Conservation (phyloP, 2,329 filamentous ascomycete genomes). For the Ceratocystis colombiana region DNA sequence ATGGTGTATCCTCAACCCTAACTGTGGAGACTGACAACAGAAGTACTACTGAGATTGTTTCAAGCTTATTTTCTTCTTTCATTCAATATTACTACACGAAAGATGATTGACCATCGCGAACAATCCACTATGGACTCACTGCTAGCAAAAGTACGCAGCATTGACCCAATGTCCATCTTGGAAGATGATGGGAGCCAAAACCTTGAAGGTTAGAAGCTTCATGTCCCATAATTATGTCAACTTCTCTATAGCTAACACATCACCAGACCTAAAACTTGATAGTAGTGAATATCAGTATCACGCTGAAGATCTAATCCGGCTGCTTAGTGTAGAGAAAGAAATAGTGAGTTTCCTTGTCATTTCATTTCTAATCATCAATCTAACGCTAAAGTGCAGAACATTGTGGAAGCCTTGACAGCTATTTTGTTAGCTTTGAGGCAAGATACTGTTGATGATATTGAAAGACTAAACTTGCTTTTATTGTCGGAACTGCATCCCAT, state of each 20-base stretch:
- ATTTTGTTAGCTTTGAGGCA: neutral
- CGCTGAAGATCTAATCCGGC: neutral
- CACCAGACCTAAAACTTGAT: neutral
- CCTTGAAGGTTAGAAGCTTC: neutral
- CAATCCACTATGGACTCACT: neutral
- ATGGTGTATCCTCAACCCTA: constrained; percentile 7
- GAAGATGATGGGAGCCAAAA: neutral
- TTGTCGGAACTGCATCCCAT: neutral
- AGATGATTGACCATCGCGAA: neutral
- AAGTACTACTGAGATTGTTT: neutral
- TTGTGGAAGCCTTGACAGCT: neutral
- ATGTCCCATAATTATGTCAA: neutral
- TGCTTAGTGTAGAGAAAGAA: neutral
- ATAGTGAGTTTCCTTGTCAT: neutral
- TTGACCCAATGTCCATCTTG: neutral
- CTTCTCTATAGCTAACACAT: neutral
- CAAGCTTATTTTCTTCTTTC: neutral
- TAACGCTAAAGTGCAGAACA: neutral
- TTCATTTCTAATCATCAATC: neutral
- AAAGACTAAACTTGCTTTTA: neutral
- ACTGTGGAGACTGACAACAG: neutral
- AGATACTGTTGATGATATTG: neutral
- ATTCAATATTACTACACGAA: neutral
- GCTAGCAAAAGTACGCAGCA: neutral
- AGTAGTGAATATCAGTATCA: neutral